Percentiles rank a stretch among this genome's conserved stretches.
Conservation (phyloP, 192 early-diverging fungal species). For the Coemansia reversa region DNA sequence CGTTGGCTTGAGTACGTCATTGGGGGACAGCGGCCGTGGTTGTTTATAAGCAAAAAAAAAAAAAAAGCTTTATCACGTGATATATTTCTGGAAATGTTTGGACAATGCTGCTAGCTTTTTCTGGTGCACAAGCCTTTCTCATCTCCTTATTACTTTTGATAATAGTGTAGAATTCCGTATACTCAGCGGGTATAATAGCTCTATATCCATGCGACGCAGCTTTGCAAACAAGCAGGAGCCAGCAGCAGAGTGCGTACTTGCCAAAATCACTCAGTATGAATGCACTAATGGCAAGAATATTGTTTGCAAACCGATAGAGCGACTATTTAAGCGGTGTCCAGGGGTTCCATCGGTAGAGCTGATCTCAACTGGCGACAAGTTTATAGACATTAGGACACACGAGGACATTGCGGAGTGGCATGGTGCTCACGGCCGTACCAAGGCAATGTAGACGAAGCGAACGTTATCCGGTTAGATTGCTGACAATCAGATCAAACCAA, state of each 20-base stretch:
- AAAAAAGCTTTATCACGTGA: neutral
- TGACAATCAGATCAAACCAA: constrained; percentile 15
- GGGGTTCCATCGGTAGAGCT: constrained; percentile 40
- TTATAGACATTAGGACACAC: constrained; percentile 26
- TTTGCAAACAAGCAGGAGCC: constrained; percentile 2
- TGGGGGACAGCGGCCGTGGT: neutral
- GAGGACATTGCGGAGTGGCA: constrained; percentile 2
- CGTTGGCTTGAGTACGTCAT: neutral
- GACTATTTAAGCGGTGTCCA: constrained; percentile 47
- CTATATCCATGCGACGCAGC: neutral
- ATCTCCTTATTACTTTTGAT: neutral
- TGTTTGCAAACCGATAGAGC: constrained; percentile 36
- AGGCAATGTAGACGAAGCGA: neutral
- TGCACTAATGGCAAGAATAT: constrained; percentile 32
- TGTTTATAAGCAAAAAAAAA: neutral
- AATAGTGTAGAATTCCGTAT: neutral
- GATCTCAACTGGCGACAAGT: constrained; percentile 22
- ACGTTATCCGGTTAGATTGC: neutral
- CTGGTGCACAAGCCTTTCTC: neutral
- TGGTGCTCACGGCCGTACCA: neutral
- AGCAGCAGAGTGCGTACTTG: constrained; percentile 34
- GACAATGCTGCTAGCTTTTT: neutral
- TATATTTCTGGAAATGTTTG: neutral
- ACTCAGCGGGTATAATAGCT: neutral
- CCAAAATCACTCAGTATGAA: constrained; percentile 31